Base-by-base conservation (phyloP, 352 stramenopile species). In the Phytopythium sindhum region DNA sequence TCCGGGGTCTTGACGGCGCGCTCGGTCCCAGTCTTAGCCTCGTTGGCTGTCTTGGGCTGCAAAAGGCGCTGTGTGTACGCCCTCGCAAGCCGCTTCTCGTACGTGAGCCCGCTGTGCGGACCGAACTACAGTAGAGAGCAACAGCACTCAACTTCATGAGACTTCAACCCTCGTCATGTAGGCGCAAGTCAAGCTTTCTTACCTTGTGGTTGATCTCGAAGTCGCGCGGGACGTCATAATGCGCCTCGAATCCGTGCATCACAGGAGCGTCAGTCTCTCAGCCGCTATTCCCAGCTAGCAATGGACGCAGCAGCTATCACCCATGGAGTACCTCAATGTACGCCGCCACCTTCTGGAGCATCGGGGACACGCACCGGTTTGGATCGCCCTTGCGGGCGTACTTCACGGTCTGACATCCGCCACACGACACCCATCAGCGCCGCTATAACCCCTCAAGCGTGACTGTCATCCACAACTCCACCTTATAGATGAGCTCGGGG, bases 21-120 rank as follows among this genome's bases (percentile, higher is more conserved):
- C 7, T 24, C 5, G 7, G 41, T 26, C 21, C 17, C 21, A 2
- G 42, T 21, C 14, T 15, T 19, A 26, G 10, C 1, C 47, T 35
- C 14, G 26, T 2, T 8, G 26, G 47, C 12, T 31, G 60, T 39
- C 62, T 86, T 81, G 42, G 67, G 58, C 21, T 64, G 31, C 17
- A 91, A 62, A 6, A 81, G 66, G 12, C 78, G 65, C 54, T 88
- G 72, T n/a, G 72, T 80, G 56, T 89, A 90, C 47, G 83, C 81
- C 55, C 77, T 73, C 24, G 77, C 51, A 57, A 91, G 44, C 11
- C 83, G 75, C 57, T 67, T 75, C 48, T 89, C 78, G 60, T 75
- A 90, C 19, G 79, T 85, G 31, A 88, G 41, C 8, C 83, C 83
- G 42, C 80, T 90, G 48, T 87, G 71, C 33, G 79, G 78, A 10